These are phyloP conservation scores for Phellopilus nigrolimitatus DNA, from an alignment of 1,284 basidiomycete genomes.

Conservation along the genomic window DNA sequence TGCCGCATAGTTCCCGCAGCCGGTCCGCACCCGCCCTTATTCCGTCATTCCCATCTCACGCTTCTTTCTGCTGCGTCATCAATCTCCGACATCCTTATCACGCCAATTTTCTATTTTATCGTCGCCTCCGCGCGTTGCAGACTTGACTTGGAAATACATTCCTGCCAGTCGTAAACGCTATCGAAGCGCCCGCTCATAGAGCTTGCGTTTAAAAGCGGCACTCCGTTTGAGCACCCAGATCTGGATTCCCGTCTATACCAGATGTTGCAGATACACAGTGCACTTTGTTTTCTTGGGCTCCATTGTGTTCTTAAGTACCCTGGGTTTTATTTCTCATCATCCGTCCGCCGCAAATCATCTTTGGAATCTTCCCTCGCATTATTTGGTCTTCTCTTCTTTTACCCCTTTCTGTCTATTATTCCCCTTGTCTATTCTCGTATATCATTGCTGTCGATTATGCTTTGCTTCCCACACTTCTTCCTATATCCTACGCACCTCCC, in stretches of 20 bases:
- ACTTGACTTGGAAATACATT: not conserved
- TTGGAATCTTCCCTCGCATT: conserved; percentile 3
- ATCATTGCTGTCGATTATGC: conserved; percentile 14
- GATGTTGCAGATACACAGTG: conserved; percentile 2
- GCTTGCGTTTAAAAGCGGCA: conserved; percentile 4
- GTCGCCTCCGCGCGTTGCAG: not conserved
- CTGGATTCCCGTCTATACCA: not conserved
- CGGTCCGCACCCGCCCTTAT: conserved; percentile 5
- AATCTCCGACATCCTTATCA: not conserved
- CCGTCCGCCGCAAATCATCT: conserved; percentile 3
- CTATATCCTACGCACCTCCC: not conserved
- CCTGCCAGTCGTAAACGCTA: not conserved
- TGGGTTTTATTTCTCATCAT: conserved; percentile 7
- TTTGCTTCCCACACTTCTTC: conserved; percentile 1
- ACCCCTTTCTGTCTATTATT: not conserved
- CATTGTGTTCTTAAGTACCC: not conserved
- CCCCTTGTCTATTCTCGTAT: not conserved
- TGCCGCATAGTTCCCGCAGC: conserved; percentile 8
- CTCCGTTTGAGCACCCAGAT: not conserved
- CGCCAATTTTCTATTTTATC: conserved; percentile 3
- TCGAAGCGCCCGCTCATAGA: not conserved
- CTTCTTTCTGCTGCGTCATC: conserved; percentile 2
- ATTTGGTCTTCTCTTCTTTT: not conserved
- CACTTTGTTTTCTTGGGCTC: conserved; percentile 2
- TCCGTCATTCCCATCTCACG: conserved; percentile 1